Conservation (phyloP, 306 rosid genomes). For the Argentina anserina region DNA sequence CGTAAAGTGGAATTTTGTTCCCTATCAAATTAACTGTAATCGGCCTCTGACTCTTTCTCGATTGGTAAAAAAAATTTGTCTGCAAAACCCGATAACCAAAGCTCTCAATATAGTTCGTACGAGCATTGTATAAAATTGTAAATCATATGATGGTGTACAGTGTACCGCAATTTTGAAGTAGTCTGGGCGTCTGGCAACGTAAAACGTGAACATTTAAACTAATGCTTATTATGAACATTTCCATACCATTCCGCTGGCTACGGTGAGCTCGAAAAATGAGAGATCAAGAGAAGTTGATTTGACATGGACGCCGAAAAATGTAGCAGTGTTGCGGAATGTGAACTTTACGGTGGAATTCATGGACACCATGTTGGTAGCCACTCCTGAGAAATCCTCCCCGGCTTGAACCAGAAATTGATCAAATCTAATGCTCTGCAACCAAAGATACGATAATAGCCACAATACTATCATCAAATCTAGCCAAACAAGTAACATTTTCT, state of each 20-base stretch:
- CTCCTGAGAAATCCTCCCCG: constrained; percentile 78
- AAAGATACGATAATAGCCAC: neutral
- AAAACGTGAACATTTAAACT: no score
- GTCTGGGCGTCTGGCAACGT: neutral
- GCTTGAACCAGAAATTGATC: constrained; percentile 84
- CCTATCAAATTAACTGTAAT: constrained; percentile 48
- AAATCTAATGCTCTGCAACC: constrained; percentile 61
- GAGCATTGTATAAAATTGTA: neutral
- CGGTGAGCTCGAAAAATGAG: constrained; percentile 57
- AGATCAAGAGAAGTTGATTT: constrained; percentile 64
- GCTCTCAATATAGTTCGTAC: neutral
- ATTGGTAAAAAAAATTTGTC: constrained; percentile 56
- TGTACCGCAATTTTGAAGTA: neutral
- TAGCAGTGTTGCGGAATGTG: constrained; percentile 67
- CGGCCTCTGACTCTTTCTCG: constrained; percentile 69
- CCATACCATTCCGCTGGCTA: constrained; percentile 72
- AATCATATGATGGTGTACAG: neutral
- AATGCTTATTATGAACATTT: neutral
- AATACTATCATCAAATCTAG: neutral
- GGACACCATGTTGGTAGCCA: constrained; percentile 71
- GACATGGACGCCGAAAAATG: constrained; percentile 87
- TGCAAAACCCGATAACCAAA: constrained; percentile 23
- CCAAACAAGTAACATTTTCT: neutral
- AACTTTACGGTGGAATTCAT: constrained; percentile 77
- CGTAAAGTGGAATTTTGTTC: constrained; percentile 63